Percentiles rank a stretch among this genome's conserved stretches.
These are phyloP conservation scores for Tripidium arundinaceum DNA, from an alignment of 202 grass and related monocot genomes.

Conservation along the genomic window DNA sequence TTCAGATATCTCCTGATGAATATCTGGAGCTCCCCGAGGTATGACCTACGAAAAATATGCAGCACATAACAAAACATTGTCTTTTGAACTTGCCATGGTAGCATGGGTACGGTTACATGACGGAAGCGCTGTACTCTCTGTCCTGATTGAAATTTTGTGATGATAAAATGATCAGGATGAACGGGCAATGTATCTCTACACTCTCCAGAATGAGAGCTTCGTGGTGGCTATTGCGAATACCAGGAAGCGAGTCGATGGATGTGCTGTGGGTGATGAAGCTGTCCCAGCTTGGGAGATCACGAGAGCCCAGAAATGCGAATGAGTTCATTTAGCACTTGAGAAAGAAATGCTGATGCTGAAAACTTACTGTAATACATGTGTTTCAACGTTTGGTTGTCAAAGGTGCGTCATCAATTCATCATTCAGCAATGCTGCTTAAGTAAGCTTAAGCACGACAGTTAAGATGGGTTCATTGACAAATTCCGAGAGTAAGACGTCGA, in stretches of 20 bases:
- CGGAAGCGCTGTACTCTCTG: not conserved
- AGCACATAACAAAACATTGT: not conserved
- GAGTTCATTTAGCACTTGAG: not conserved
- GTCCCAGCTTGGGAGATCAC: too few species aligned
- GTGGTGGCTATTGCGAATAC: slow-evolving; percentile 67
- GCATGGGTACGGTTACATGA: not conserved
- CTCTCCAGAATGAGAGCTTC: slow-evolving; percentile 68
- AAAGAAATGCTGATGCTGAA: not conserved
- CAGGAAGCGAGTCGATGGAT: too few species aligned
- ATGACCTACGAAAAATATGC: not conserved
- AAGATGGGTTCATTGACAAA: not conserved
- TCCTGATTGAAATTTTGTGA: slow-evolving; percentile 16
- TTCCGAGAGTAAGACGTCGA: too few species aligned
- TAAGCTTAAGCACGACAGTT: not conserved
- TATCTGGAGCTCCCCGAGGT: slow-evolving; percentile 77
- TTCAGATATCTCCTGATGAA: slow-evolving; percentile 90
- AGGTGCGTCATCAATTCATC: not conserved
- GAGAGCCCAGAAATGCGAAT: too few species aligned
- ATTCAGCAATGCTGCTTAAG: not conserved
- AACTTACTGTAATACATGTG: not conserved
- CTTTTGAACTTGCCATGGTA: not conserved
- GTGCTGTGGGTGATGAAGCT: too few species aligned
- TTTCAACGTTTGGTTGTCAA: not conserved
- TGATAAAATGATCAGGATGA: slow-evolving; percentile 67
- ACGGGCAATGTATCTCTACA: slow-evolving; percentile 80